Evolutionary conservation across 768 basidiomycete genomes (phyloP).

Genomic region (Rhodotorula sphaerocarpa): DNA sequence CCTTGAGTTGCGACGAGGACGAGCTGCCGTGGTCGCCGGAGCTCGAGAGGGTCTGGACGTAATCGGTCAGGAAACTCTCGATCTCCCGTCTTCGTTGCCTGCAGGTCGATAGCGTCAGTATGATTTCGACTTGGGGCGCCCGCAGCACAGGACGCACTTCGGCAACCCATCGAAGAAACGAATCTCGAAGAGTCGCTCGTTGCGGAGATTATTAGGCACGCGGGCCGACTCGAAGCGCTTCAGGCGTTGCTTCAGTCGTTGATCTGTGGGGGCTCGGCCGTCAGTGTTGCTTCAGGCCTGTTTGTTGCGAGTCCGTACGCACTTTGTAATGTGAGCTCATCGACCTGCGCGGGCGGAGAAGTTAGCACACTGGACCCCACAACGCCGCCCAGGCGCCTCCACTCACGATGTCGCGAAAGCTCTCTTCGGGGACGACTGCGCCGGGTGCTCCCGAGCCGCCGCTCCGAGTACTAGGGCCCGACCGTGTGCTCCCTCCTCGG

Average conservation of each 20-base stretch:
- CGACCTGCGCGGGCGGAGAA: slow-evolving; percentile 9
- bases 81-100: slow-evolving; percentile 20
- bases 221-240: slow-evolving; percentile 13
- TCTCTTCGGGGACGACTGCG: slow-evolving; percentile 16
- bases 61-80: slow-evolving; percentile 23
- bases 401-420: slow-evolving; percentile 25
- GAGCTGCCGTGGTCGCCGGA: background rate
- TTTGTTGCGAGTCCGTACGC: background rate
- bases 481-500: slow-evolving; percentile 19
- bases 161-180: slow-evolving; percentile 23
- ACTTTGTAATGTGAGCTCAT: slow-evolving; percentile 27
- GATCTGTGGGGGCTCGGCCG: background rate
- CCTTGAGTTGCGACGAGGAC: background rate
- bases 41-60: slow-evolving; percentile 16
- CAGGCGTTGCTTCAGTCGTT: slow-evolving; percentile 8
- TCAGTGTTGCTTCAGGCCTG: background rate
- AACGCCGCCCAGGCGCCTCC: too few species aligned
- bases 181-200: slow-evolving; percentile 28
- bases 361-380: background rate
- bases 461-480: slow-evolving; percentile 11
- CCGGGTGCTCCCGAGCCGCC: background rate
- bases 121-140: too few species aligned
- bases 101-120: background rate
- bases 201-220: slow-evolving; percentile 4
- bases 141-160: slow-evolving; percentile 2